Conservation (phyloP, 2,329 filamentous ascomycete species). For the Teratosphaeria gauchensis region DNA sequence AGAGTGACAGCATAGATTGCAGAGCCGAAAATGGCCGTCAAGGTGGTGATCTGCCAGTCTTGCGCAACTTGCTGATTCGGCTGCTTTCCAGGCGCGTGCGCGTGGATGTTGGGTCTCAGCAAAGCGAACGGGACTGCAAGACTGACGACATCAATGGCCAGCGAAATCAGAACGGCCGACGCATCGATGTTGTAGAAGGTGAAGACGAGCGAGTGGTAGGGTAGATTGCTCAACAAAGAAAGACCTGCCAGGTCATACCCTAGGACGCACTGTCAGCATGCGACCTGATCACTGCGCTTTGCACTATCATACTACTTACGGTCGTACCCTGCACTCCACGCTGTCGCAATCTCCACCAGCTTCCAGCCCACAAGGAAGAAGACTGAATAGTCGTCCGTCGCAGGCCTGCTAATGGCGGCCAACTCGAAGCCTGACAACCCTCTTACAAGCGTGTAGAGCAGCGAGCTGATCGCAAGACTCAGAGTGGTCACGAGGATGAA, state of each 20-base stretch:
- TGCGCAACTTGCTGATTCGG: conserved; percentile 41
- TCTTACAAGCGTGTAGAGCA: conserved; percentile 54
- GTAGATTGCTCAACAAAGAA: conserved; percentile 59
- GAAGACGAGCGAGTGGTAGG: conserved; percentile 63
- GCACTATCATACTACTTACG: conserved; percentile 37
- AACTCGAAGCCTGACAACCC: conserved; percentile 56
- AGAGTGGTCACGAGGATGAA: conserved; percentile 38
- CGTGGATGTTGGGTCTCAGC: conserved; percentile 56
- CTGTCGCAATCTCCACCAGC: conserved; percentile 56
- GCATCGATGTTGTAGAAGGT: conserved; percentile 67
- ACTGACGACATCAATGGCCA: conserved; percentile 59
- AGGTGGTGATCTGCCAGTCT: conserved; percentile 52
- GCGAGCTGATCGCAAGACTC: conserved; percentile 52
- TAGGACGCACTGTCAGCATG: conserved; percentile 12
- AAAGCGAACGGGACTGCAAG: conserved; percentile 65
- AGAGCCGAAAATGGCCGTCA: conserved; percentile 59
- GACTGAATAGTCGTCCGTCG: conserved; percentile 55
- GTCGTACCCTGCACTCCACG: conserved; percentile 67
- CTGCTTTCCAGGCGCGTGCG: conserved; percentile 43
- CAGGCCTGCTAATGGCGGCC: conserved; percentile 53
- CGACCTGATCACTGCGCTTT: background rate
- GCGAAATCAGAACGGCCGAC: conserved; percentile 49
- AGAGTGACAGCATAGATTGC: conserved; percentile 67
- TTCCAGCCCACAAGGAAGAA: conserved; percentile 46
- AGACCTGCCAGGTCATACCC: conserved; percentile 36